phyloP scores from a whole-genome alignment of 257 asterid species.

The Rauvolfia tetraphylla region DNA sequence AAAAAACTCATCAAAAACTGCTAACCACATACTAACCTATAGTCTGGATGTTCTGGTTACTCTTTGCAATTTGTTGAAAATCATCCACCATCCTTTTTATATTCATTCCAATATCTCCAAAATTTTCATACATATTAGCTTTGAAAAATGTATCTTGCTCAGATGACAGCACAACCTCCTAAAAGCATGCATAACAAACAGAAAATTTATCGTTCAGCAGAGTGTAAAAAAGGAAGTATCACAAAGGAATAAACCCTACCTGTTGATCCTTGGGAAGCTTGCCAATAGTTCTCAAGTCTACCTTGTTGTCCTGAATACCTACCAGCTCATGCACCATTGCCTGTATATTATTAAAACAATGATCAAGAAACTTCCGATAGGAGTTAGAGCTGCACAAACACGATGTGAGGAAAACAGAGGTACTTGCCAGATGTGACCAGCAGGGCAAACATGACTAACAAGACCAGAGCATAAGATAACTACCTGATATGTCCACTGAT shows the following conservation, averaged over 20 bases:
- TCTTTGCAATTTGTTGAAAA: constrained; percentile 88
- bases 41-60: constrained; percentile 96
- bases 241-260: constrained; percentile 41
- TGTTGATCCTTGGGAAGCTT: constrained; percentile 74
- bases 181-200: constrained; percentile 22
- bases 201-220: constrained; percentile 16
- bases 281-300: constrained; percentile 67
- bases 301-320: constrained; percentile 94
- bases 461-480: constrained; percentile 6
- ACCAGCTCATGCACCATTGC: constrained; percentile 97
- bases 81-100: constrained; percentile 93
- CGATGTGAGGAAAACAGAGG: background rate
- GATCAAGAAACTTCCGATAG: constrained; percentile 19
- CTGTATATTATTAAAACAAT: constrained; percentile 31
- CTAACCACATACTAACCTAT: constrained; percentile 58
- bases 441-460: constrained; percentile 1
- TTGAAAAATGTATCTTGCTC: constrained; percentile 97
- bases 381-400: background rate
- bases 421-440: background rate
- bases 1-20: background rate
- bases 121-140: constrained; percentile 86
- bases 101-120: constrained; percentile 98
- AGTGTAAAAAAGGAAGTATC: constrained; percentile 13
- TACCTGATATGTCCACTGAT: constrained; percentile 99
- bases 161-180: constrained; percentile 96